Conservation (phyloP, 768 basidiomycete genomes). For the Hirschioporus abietinus region DNA sequence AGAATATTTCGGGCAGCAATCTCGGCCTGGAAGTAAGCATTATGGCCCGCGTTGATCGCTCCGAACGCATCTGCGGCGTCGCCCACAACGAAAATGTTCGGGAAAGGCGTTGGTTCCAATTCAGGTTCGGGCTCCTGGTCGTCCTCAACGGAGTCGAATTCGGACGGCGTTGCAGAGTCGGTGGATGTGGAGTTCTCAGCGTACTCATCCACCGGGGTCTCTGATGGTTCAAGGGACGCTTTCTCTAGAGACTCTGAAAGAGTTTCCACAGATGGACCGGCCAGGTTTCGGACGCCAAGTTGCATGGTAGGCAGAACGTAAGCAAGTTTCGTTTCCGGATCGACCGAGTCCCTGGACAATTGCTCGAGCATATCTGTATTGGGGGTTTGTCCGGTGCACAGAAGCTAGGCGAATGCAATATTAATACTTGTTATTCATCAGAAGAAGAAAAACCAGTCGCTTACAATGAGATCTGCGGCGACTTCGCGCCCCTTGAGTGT, state of each 20-base stretch:
- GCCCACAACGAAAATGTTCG: conserved; percentile 56
- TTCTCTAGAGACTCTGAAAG: neutral
- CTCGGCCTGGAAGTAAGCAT: conserved; percentile 45
- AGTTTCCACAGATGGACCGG: neutral
- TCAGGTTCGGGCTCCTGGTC: conserved; percentile 9
- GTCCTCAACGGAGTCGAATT: neutral
- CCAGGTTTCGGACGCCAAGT: conserved; percentile 23
- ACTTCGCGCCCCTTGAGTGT: conserved; percentile 48
- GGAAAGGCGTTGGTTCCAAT: conserved; percentile 30
- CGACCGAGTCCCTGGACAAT: conserved; percentile 38
- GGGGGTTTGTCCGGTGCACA: conserved; percentile 58
- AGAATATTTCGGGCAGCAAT: conserved; percentile 54
- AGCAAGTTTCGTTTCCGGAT: conserved; percentile 32
- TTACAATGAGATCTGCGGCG: conserved; percentile 46
- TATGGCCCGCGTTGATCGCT: conserved; percentile 56
- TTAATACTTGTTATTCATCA: neutral
- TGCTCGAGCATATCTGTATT: conserved; percentile 43
- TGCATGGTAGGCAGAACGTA: conserved; percentile 50
- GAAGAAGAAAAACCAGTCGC: conserved; percentile 14
- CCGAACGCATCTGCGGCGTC: conserved; percentile 63
- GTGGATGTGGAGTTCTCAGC: neutral
- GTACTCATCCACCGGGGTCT: neutral
- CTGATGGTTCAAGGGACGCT: neutral
- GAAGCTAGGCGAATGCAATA: conserved; percentile 30
- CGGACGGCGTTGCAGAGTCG: conserved; percentile 1